These are phyloP conservation scores for Rhodotorula sp. DNA, from an alignment of 1,284 basidiomycete genomes.

Conservation along the genomic window DNA sequence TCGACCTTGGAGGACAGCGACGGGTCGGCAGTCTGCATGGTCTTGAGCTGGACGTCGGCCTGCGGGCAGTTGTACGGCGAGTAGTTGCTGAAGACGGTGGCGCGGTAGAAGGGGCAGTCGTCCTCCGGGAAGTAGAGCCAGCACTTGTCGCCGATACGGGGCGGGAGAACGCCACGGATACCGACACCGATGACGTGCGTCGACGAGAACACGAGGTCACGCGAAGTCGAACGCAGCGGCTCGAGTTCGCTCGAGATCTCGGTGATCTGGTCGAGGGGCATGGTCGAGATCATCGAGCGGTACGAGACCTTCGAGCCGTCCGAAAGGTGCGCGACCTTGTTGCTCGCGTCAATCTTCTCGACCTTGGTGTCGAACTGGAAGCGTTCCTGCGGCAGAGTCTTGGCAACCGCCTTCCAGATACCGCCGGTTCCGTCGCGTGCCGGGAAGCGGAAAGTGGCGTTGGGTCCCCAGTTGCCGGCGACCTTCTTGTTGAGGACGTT, in stretches of 20 bases:
- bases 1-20: slow-evolving; percentile 49
- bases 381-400: slow-evolving; percentile 52
- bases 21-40: slow-evolving; percentile 55
- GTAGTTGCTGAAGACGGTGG: slow-evolving; percentile 60
- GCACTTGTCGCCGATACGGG: slow-evolving; percentile 58
- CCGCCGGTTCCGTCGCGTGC: slow-evolving; percentile 57
- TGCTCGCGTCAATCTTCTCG: slow-evolving; percentile 50
- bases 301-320: slow-evolving; percentile 54
- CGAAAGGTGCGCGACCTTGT: slow-evolving; percentile 51
- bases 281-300: slow-evolving; percentile 54
- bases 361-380: slow-evolving; percentile 53
- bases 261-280: slow-evolving; percentile 54
- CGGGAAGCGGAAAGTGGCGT: slow-evolving; percentile 59
- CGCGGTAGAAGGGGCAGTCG: slow-evolving; percentile 58
- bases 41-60: slow-evolving; percentile 51
- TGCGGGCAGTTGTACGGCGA: slow-evolving; percentile 56
- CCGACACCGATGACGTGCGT: slow-evolving; percentile 59
- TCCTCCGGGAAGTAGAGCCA: slow-evolving; percentile 55
- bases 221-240: slow-evolving; percentile 50
- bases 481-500: slow-evolving; percentile 57
- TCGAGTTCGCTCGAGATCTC: slow-evolving; percentile 49
- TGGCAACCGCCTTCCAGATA: slow-evolving; percentile 58
- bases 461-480: slow-evolving; percentile 57
- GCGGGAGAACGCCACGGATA: slow-evolving; percentile 54
- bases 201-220: slow-evolving; percentile 54